These are phyloP conservation scores for Lathyrus sativus DNA, from an alignment of 306 rosid species.

Conservation along the genomic window DNA sequence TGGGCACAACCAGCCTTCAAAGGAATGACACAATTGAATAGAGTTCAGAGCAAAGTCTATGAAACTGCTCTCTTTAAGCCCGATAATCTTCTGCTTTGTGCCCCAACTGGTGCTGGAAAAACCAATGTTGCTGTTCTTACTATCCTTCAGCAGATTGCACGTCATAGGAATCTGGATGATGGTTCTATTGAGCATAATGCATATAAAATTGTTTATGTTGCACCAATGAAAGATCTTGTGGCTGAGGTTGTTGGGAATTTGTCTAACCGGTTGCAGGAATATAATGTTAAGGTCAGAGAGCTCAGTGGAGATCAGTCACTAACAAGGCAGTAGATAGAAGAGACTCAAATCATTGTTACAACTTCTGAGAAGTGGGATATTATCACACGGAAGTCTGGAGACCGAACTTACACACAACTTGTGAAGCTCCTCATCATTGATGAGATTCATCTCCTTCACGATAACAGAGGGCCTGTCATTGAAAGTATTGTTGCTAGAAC, in stretches of 20 bases:
- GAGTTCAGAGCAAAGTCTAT: slow-evolving; percentile 91
- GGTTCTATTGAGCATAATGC: slow-evolving; percentile 77
- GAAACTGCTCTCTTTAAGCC: slow-evolving; percentile 78
- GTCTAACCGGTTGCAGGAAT: slow-evolving; percentile 88
- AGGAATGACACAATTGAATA: slow-evolving; percentile 90
- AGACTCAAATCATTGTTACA: slow-evolving; percentile 95
- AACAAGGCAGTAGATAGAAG: slow-evolving; percentile 91
- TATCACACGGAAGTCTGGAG: slow-evolving; percentile 92
- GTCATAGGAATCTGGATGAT: slow-evolving; percentile 74
- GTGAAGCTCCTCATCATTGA: slow-evolving; percentile 90
- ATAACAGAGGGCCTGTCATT: slow-evolving; percentile 96
- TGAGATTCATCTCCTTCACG: slow-evolving; percentile 97
- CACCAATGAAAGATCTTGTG: slow-evolving; percentile 99
- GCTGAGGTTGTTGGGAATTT: slow-evolving; percentile 96
- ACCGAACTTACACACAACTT: slow-evolving; percentile 90
- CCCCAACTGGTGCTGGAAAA: slow-evolving; percentile 99
- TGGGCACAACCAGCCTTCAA: slow-evolving; percentile 95
- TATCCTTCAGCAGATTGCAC: slow-evolving; percentile 84
- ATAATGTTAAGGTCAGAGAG: slow-evolving; percentile 82
- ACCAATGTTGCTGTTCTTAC: slow-evolving; percentile 98
- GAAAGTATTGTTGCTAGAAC: slow-evolving; percentile 98
- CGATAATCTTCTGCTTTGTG: slow-evolving; percentile 79
- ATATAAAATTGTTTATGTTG: slow-evolving; percentile 93
- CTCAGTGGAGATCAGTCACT: slow-evolving; percentile 93
- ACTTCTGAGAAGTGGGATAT: slow-evolving; percentile 99